A percentile compares a stretch with the other conserved stretches of the same genome.
Evolutionary conservation across 2,329 filamentous ascomycete species (phyloP).

Genomic region (Pseudogymnoascus destructans): DNA sequence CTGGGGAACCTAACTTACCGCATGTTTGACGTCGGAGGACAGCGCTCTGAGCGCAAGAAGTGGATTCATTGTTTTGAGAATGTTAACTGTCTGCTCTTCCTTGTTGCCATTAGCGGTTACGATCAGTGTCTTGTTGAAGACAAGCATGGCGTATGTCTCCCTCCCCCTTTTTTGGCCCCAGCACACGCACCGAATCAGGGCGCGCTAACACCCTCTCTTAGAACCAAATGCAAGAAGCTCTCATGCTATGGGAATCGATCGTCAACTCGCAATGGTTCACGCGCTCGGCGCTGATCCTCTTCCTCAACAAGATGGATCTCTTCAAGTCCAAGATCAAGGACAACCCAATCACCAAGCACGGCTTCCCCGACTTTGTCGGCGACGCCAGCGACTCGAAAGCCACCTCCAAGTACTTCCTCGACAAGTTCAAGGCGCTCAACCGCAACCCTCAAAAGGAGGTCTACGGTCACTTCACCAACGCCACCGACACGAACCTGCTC

Average conservation of each 20-base stretch:
- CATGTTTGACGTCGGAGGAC: constrained; percentile 73
- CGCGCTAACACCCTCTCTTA: constrained; percentile 26
- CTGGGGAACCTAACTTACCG: constrained; percentile 84
- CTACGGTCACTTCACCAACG: constrained; percentile 46
- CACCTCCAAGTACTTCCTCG: constrained; percentile 68
- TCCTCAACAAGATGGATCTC: constrained; percentile 79
- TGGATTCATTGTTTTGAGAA: constrained; percentile 73
- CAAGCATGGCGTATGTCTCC: constrained; percentile 69
- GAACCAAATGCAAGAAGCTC: constrained; percentile 85
- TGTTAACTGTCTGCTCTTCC: constrained; percentile 86
- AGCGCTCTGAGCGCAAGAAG: constrained; percentile 64
- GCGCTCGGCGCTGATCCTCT: constrained; percentile 68
- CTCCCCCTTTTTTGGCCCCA: background rate
- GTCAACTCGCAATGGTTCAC: constrained; percentile 80
- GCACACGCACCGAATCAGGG: background rate
- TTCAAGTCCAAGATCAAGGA: constrained; percentile 64
- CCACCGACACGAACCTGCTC: constrained; percentile 57
- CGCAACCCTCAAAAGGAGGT: constrained; percentile 44
- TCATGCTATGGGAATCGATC: constrained; percentile 79
- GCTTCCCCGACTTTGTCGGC: constrained; percentile 68
- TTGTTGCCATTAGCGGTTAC: constrained; percentile 91
- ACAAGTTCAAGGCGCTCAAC: constrained; percentile 68
- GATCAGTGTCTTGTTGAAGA: constrained; percentile 95
- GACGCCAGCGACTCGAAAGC: constrained; percentile 58
- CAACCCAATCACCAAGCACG: constrained; percentile 59